phyloP scores from a whole-genome alignment of 139 green algal genomes.

The Chlorella vulgaris region DNA sequence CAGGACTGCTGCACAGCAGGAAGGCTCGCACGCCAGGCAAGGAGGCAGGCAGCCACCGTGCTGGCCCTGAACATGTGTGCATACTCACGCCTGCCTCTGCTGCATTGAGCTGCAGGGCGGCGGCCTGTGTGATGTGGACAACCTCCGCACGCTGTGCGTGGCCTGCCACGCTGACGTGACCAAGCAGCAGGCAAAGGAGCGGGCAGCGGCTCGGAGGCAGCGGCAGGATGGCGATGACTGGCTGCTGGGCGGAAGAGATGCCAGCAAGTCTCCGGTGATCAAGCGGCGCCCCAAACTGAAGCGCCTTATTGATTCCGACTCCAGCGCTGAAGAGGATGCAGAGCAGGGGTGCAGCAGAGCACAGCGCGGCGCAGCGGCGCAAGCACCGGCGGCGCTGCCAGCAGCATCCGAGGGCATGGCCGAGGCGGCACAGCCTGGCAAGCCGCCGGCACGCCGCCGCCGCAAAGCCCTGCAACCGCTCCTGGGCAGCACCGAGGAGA shows the following conservation, averaged over 20 bases:
- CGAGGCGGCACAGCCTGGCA: too few relatives aligned
- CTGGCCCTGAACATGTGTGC: background rate
- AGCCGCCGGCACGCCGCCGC: too few relatives aligned
- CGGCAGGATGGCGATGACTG: background rate
- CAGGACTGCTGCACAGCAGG: too few relatives aligned
- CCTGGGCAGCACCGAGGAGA: too few relatives aligned
- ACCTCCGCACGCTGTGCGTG: slow-evolving; percentile 89
- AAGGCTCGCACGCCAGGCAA: too few relatives aligned
- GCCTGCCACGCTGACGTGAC: slow-evolving; percentile 80
- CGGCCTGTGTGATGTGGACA: slow-evolving; percentile 86
- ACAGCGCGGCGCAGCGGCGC: background rate
- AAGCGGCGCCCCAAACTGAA: too few relatives aligned
- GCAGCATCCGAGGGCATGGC: too few relatives aligned
- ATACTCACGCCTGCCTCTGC: background rate
- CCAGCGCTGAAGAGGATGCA: too few relatives aligned
- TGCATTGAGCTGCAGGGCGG: slow-evolving; percentile 57
- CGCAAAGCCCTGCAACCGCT: too few relatives aligned
- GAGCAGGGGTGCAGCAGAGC: background rate
- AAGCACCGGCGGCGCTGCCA: too few relatives aligned
- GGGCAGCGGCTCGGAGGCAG: slow-evolving; percentile 14
- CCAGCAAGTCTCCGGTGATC: background rate
- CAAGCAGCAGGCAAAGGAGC: slow-evolving; percentile 55
- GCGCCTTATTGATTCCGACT: too few relatives aligned
- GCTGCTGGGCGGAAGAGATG: background rate
- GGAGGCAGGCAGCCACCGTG: background rate